Percentiles rank a stretch among this genome's conserved stretches.
phyloP scores from a whole-genome alignment of 1,139 yeast genomes.

The Suhomyces bokatorum region DNA sequence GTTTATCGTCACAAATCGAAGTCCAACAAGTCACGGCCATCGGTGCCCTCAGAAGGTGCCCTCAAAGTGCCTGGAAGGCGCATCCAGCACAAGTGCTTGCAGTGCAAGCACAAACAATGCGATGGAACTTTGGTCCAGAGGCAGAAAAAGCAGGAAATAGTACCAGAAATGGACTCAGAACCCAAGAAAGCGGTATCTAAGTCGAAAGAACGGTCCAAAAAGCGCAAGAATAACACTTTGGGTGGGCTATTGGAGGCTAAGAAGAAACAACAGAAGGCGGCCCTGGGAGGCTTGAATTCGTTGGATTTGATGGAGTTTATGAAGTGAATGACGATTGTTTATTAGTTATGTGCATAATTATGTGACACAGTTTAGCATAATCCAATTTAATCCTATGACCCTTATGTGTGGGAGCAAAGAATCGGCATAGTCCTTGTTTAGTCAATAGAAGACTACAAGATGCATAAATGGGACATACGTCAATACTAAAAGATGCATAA shows the following conservation, averaged over 20 bases:
- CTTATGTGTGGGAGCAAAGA: too few relatives aligned
- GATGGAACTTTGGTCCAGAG: constrained; percentile 15
- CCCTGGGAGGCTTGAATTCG: constrained; percentile 28
- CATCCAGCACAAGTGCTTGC: constrained; percentile 30
- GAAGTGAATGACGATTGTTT: constrained; percentile 19
- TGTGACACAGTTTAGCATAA: too few relatives aligned
- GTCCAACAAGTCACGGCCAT: constrained; percentile 10
- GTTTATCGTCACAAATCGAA: constrained; percentile 16
- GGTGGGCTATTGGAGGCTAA: constrained; percentile 43
- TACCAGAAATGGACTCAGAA: background rate
- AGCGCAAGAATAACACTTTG: constrained; percentile 35
- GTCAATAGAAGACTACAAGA: too few relatives aligned
- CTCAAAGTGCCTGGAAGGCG: constrained; percentile 14
- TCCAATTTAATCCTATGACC: too few relatives aligned
- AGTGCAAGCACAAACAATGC: constrained; percentile 24
- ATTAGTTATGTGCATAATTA: too few relatives aligned
- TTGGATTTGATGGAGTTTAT: constrained; percentile 53
- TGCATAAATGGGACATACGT: too few relatives aligned
- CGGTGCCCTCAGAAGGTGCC: background rate
- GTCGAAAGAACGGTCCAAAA: constrained; percentile 30
- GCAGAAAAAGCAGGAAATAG: constrained; percentile 1
- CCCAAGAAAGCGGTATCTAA: constrained; percentile 9
- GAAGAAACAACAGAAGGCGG: constrained; percentile 35
- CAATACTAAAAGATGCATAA: too few relatives aligned
- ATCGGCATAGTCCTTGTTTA: too few relatives aligned